A percentile compares a stretch with the other conserved stretches of the same genome.
These are phyloP conservation scores for Russula foetens DNA, from an alignment of 768 basidiomycete genomes.

Conservation along the genomic window DNA sequence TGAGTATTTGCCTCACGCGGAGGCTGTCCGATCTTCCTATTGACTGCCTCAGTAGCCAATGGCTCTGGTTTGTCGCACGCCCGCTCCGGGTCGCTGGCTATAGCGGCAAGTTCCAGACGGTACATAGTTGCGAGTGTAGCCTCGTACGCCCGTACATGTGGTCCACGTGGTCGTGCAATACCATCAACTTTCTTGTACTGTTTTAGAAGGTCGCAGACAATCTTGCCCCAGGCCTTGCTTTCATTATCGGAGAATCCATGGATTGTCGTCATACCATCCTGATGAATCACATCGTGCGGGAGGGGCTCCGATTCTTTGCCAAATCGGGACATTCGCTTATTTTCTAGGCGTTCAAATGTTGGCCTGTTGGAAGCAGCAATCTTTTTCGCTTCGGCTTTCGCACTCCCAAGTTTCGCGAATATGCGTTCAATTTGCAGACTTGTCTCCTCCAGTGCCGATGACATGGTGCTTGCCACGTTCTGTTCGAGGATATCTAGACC, in stretches of 20 bases:
- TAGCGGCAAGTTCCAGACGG: slow-evolving; percentile 24
- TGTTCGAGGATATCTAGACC: slow-evolving; percentile 32
- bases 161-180: slow-evolving; percentile 24
- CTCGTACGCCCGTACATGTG: slow-evolving; percentile 30
- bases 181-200: slow-evolving; percentile 24
- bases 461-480: slow-evolving; percentile 30
- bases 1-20: slow-evolving; percentile 30
- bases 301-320: slow-evolving; percentile 20
- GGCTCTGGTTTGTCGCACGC: slow-evolving; percentile 24
- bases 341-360: neutral
- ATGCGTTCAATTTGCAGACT: slow-evolving; percentile 12
- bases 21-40: slow-evolving; percentile 27
- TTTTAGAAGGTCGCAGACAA: slow-evolving; percentile 19
- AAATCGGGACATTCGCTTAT: neutral
- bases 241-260: slow-evolving; percentile 22
- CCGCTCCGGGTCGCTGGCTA: slow-evolving; percentile 18
- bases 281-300: neutral
- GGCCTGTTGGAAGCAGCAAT: neutral
- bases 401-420: neutral
- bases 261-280: slow-evolving; percentile 10
- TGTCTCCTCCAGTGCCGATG: slow-evolving; percentile 18
- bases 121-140: slow-evolving; percentile 29
- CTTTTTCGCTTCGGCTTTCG: slow-evolving; percentile 17
- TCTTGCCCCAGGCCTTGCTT: slow-evolving; percentile 22
- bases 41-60: slow-evolving; percentile 24